Evolutionary conservation across 2,329 filamentous ascomycete species (phyloP).

Genomic region (Nannizzia gypsea): DNA sequence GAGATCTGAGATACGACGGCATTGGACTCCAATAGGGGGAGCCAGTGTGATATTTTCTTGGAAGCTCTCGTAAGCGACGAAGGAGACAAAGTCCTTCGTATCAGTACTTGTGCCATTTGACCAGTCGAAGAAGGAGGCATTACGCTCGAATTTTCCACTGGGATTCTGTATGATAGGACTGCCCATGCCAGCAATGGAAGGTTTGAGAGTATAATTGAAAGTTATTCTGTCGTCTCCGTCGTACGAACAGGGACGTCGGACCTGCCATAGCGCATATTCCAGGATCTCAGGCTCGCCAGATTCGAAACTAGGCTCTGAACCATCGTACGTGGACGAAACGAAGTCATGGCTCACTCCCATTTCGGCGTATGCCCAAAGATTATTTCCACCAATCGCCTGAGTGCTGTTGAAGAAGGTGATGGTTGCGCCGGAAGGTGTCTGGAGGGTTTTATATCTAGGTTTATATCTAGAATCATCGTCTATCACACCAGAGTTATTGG

Average conservation of each 20-base stretch:
- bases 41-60: not conserved
- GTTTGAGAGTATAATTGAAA: slow-evolving; percentile 5
- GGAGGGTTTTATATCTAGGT: not conserved
- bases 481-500: not conserved
- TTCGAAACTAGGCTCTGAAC: not conserved
- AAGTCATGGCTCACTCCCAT: not conserved
- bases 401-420: not conserved
- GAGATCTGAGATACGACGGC: not conserved
- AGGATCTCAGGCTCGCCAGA: not conserved
- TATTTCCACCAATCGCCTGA: not conserved
- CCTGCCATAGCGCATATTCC: slow-evolving; percentile 1
- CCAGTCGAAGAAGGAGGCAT: slow-evolving; percentile 5
- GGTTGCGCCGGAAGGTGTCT: not conserved
- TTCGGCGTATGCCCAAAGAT: not conserved
- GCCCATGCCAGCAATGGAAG: not conserved
- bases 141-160: not conserved
- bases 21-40: slow-evolving; percentile 5
- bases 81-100: not conserved
- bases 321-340: not conserved
- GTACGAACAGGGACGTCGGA: not conserved
- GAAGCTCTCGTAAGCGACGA: not conserved
- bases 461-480: not conserved
- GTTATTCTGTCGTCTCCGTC: not conserved
- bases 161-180: slow-evolving; percentile 1
- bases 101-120: not conserved